Evolutionary conservation across 2,329 filamentous ascomycete genomes (phyloP), one percentile per base, ranked within the genome.

Genomic region (Colletotrichum salicis): DNA sequence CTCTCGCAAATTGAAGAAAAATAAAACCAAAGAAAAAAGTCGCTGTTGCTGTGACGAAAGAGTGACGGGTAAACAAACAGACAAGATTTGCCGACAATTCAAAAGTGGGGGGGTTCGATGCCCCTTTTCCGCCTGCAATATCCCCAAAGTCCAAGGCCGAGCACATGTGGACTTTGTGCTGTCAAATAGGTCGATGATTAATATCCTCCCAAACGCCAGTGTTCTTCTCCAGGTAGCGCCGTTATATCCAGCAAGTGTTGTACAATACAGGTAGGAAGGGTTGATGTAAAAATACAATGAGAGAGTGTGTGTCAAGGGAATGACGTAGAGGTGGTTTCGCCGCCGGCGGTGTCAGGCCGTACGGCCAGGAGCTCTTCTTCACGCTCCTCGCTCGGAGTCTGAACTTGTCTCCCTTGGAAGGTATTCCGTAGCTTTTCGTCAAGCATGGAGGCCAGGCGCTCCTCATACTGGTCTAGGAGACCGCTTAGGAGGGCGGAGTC

Each of bases 401-500:
- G 33, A 74, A 73, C 64, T 74, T 65, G 76, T 74, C 70, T 80
- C 77, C 67, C 76, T 78, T 45, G 82, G 78, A 76, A 82, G 11
- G 78, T 85, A 41, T 90, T 80, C 58, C 86, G 83, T 62, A 94
- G 85, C 79, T 92, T 93, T 79, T 94, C 91, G 74, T 95, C 92
- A 56, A 95, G 85, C 80, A 94, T 86, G 57, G 86, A 89, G 6
- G 94, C 89, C 59, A 95, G 83, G 71, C 90, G 87, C 77, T 94
- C 92, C 2, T 92, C 93, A 77, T 94, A 94, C 80, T 94, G 90
- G 75, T 94, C 93, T 8, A 95, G 83, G 56, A 95, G 82, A 61
- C 90, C 91, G 52, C 86, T 88, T 22, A 74, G 56, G 41, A 93
- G 82, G 60, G 89, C 84, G 22, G 86, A 87, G 76, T 91, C 90